Percentiles rank a stretch among this genome's conserved stretches.
Conservation (phyloP, 345 rosid genomes). For the Mercurialis annua region DNA sequence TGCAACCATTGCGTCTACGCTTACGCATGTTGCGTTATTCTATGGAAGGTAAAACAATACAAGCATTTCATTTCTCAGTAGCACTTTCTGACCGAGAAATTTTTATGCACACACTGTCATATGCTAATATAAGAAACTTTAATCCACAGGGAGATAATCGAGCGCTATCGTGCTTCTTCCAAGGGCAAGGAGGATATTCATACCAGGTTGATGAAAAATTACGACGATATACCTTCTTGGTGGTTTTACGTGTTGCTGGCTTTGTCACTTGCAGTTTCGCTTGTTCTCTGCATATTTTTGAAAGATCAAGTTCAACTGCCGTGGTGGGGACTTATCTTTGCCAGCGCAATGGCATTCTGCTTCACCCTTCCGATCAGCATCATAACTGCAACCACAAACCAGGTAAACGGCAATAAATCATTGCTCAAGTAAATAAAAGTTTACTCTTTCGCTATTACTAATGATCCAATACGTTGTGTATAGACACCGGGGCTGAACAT, state of each 20-base stretch:
- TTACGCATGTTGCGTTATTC: conserved; percentile 81
- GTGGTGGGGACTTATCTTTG: conserved; percentile 93
- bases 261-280: conserved; percentile 46
- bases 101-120: neutral
- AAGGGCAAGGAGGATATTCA: conserved; percentile 78
- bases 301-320: conserved; percentile 85
- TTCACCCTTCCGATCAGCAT: conserved; percentile 88
- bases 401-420: conserved; percentile 35
- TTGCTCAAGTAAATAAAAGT: no score
- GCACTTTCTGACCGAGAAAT: neutral
- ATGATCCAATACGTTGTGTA: conserved; percentile 6
- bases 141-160: conserved; percentile 60
- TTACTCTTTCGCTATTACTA: neutral
- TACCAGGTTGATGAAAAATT: conserved; percentile 69
- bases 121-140: neutral
- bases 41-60: conserved; percentile 63
- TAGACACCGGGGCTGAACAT: conserved; percentile 91
- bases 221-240: conserved; percentile 85
- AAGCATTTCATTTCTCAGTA: neutral
- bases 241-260: conserved; percentile 65
- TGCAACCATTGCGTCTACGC: conserved; percentile 80
- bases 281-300: conserved; percentile 59
- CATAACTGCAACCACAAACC: conserved; percentile 88
- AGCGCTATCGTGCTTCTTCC: conserved; percentile 57
- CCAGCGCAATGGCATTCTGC: conserved; percentile 60